Base-by-base conservation (phyloP, 2,329 filamentous ascomycete species). In the Lachnellula arida region DNA sequence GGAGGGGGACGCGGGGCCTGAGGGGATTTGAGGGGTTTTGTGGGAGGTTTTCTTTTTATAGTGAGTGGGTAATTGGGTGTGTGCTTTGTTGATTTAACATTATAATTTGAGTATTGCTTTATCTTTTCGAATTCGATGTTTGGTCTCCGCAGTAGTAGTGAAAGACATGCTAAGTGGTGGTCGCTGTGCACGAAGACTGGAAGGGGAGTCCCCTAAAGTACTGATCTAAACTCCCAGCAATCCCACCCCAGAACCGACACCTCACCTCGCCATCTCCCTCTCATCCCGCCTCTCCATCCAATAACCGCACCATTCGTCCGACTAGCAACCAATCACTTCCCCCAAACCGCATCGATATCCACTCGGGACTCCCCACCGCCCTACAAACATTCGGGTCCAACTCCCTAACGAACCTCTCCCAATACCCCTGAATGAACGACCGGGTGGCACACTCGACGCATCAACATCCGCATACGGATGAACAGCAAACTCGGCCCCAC, bases 321-420 rank as follows among this genome's bases (percentile, higher is more conserved):
- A 22, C 2, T 22, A 2, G 4, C 22, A 22, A 22, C 22, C 22
- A 22, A 22, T 22, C 22, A 22, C 4, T 4, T 4, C 22, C 22
- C 22, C 22, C 22, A 22, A 22, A 22, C 22, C 22, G 39, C 19
- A 44, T 54, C 58, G n/a, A n/a, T n/a, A n/a, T n/a, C n/a, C 56
- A 58, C 46, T 52, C 48, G 11, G 52, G 42, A 15, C 46, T n/a
- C 1, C 35, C 23, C 14, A 28, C 22, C 28, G 37, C 32, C 15
- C 46, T 23, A 11, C 54, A 60, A 17, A 65, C 73, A 65, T 91
- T 91, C 0, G 88, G 88, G 67, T 91, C 76, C 44, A 82, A 76
- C 0, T 75, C 76, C 32, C 79, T 74, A 57, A 91, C 81, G 66
- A 91, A 91, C 61, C 85, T 88, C 2, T 83, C 81, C 86, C 86